Evolutionary conservation across 495 filamentous ascomycete genomes (phyloP).

Genomic region (Penicillium alfredii): DNA sequence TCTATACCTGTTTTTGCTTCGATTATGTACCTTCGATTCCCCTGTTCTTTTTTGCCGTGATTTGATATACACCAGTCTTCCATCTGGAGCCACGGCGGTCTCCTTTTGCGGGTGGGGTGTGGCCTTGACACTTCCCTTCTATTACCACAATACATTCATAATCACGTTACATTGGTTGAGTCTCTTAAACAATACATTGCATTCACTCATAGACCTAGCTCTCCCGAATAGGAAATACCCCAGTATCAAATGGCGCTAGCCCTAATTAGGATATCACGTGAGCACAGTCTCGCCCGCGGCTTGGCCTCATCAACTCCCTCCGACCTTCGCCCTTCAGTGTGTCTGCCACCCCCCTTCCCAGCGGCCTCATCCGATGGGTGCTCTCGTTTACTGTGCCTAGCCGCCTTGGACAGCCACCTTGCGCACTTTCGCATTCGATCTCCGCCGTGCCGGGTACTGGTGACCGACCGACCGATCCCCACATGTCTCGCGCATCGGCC

Average conservation of each 20-base stretch:
- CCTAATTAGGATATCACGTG: slow-evolving; percentile 31
- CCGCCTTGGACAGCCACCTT: slow-evolving; percentile 17
- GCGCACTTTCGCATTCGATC: slow-evolving; percentile 22
- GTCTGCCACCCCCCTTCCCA: slow-evolving; percentile 15
- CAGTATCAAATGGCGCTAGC: slow-evolving; percentile 10
- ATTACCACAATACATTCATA: too few species aligned
- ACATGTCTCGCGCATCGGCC: slow-evolving; percentile 47
- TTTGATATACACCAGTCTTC: slow-evolving; percentile 11
- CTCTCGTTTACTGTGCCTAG: slow-evolving; percentile 17
- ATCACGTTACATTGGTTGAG: too few species aligned
- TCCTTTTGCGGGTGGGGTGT: too few species aligned
- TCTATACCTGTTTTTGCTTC: slow-evolving; percentile 24
- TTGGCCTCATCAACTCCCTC: slow-evolving; percentile 40
- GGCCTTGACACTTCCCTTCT: too few species aligned
- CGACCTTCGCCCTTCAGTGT: slow-evolving; percentile 21
- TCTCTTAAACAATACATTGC: too few species aligned
- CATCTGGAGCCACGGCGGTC: too few species aligned
- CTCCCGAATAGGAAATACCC: not conserved
- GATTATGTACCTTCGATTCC: slow-evolving; percentile 33
- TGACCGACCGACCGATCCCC: slow-evolving; percentile 41
- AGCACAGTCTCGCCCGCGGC: slow-evolving; percentile 31
- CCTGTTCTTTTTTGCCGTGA: slow-evolving; percentile 22
- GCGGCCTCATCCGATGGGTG: slow-evolving; percentile 28
- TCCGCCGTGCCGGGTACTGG: slow-evolving; percentile 26
- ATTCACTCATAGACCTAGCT: too few species aligned